Base-by-base conservation (phyloP, 2,329 filamentous ascomycete species). In the Cordyceps javanica region DNA sequence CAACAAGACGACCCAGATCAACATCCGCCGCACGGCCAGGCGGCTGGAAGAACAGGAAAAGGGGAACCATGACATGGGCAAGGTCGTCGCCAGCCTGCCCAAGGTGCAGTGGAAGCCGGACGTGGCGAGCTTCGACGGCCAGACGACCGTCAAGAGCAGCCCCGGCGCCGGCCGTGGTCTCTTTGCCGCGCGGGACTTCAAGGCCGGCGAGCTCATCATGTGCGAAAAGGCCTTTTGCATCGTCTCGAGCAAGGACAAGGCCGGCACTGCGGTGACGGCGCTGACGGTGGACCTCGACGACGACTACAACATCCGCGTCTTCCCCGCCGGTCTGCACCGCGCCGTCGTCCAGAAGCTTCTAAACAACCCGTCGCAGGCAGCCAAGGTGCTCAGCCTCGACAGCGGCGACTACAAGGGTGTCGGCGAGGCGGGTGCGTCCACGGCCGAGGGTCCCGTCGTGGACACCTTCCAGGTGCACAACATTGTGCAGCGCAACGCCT, bases 151-250 rank as follows among this genome's bases (percentile, higher is more conserved):
- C 16, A 64, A 61, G 25, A 28, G 62, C 0, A 71, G 66, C 21
- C 57, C 57, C 0, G 64, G 63, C 5, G 56, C 65, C 16, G 73
- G 74, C 1, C 66, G 69, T 1, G 74, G 74, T 1, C 60, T 76
- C 0, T 76, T 76, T 42, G 69, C 72, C 1, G 69, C 63, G 0
- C 60, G 61, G 1, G 59, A 67, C 19, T 65, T 75, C 26, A 60
- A 64, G 16, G 52, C 60, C 2, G 70, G 70, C 3, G 70, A 73
- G 49, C 34, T 58, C 49, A 54, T 58, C 56, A 62, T 77, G 57
- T 70, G 68, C 26, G 74, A 74, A 58, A 73, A 69, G 30, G 67
- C 72, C 0, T 70, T 69, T 11, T 68, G 63, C 14, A 64, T 65
- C 0, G 66, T 67, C 8, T 70, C 68, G 66, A 63, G 67, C 1